Percentiles rank a stretch among this genome's conserved stretches.
phyloP scores from a whole-genome alignment of 2,329 filamentous ascomycete genomes.

The Clarireedia paspali region DNA sequence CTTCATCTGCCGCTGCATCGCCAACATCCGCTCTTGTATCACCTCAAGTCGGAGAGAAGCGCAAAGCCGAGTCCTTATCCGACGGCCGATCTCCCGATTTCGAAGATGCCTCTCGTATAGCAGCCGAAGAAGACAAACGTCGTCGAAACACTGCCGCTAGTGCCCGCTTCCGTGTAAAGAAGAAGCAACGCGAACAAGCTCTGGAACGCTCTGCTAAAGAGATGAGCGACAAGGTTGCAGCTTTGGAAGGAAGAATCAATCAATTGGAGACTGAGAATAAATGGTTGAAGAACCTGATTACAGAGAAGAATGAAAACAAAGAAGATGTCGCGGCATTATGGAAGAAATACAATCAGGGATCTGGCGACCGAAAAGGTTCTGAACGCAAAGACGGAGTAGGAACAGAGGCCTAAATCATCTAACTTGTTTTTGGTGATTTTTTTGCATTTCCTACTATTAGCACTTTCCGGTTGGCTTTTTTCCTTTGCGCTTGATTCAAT shows the following conservation, averaged over 20 bases:
- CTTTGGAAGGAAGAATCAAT: conserved; percentile 63
- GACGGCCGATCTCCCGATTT: conserved; percentile 35
- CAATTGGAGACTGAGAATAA: conserved; percentile 80
- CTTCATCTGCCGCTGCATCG: conserved; percentile 17
- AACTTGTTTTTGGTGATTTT: background rate
- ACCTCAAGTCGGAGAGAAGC: conserved; percentile 25
- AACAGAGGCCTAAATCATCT: conserved; percentile 20
- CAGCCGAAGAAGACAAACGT: conserved; percentile 84
- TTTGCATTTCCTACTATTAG: background rate
- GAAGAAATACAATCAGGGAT: conserved; percentile 33
- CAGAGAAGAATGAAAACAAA: conserved; percentile 63
- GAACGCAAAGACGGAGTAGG: conserved; percentile 29
- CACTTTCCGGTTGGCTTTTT: background rate
- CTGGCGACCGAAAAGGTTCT: conserved; percentile 23
- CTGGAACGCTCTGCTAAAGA: conserved; percentile 77
- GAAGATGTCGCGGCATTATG: conserved; percentile 34
- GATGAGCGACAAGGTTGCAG: conserved; percentile 69
- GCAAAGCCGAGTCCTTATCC: conserved; percentile 29
- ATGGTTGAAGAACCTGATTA: conserved; percentile 72
- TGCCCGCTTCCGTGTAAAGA: conserved; percentile 86
- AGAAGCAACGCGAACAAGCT: conserved; percentile 88
- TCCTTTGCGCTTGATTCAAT: conserved; percentile 11
- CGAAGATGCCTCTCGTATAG: conserved; percentile 64
- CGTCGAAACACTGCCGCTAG: conserved; percentile 83
- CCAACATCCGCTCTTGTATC: conserved; percentile 20